These are phyloP conservation scores for Tulasnella sp. DNA, from an alignment of 768 basidiomycete genomes.

Conservation along the genomic window DNA sequence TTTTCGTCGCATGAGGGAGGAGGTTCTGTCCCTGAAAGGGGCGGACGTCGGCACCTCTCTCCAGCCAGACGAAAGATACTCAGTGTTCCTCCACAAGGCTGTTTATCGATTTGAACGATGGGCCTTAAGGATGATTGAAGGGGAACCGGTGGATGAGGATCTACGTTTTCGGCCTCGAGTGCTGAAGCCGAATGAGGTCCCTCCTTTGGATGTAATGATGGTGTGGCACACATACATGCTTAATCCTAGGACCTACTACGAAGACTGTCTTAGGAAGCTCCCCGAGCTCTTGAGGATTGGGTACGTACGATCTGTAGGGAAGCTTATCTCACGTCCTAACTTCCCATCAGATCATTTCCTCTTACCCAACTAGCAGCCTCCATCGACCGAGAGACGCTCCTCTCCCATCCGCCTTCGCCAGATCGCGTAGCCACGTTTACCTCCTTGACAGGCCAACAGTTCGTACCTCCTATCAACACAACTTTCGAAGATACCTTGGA, in stretches of 20 bases:
- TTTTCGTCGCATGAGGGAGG: conserved; percentile 11
- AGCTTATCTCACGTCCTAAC: background rate
- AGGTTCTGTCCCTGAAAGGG: background rate
- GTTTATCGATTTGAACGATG: conserved; percentile 15
- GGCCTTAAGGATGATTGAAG: background rate
- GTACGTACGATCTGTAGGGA: background rate
- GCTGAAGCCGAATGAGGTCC: background rate
- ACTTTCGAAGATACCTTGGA: background rate
- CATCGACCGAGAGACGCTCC: conserved; percentile 12
- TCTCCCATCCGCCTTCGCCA: conserved; percentile 2
- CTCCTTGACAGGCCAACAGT: conserved; percentile 10
- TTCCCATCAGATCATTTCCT: conserved; percentile 13
- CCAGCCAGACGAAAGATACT: conserved; percentile 4
- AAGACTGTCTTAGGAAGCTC: conserved; percentile 1
- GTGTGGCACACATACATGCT: conserved; percentile 11
- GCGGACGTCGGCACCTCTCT: background rate
- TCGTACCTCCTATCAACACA: background rate
- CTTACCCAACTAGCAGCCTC: background rate
- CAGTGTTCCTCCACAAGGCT: conserved; percentile 11
- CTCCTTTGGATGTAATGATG: conserved; percentile 5
- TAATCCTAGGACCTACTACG: background rate
- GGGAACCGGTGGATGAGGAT: background rate
- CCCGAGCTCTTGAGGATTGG: conserved; percentile 9
- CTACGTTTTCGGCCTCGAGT: background rate
- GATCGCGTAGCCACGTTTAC: background rate